Base-by-base conservation (phyloP, 208 protist species). In the Wallacemonas sp. region DNA sequence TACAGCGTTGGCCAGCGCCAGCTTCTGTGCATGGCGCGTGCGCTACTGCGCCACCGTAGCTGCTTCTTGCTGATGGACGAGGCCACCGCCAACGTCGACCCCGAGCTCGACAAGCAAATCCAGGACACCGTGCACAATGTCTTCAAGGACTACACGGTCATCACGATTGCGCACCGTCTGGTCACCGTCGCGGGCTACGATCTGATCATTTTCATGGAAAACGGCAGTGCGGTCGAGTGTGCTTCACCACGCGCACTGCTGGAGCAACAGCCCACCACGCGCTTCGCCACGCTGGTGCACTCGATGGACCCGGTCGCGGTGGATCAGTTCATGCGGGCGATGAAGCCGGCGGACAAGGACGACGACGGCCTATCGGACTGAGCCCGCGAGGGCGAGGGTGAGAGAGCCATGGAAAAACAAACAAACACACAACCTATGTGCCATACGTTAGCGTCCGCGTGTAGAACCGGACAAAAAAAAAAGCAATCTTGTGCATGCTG, bases 31-130 rank as follows among this genome's bases (percentile, higher is more conserved):
- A 67, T 93, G 42, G 84, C 87, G 63, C 84, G 84, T 20, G 84
- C 84, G 49, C 65, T 91, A 76, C 80, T 89, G 61, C 79, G 78
- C 65, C 64, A 72, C 32, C 65, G 71, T 31, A 88, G 77, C 64
- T 66, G 42, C 46, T 89, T 91, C 75, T 81, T 92, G 36, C 72
- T 95, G 66, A 90, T 95, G 84, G 89, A 92, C 70, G 89, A 95
- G 77, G 83, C 86, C 54, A 91, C 82, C 48, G 81, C 86, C 54
- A 89, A 91, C 76, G 81, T 95, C 54, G 86, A 95, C 74, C 74
- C 71, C 36, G 55, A 54, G 28, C 74, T 87, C 20, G 86, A 95
- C 69, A 65, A 67, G 61, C 63, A 81, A 67, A 82, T 92, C 29
- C 84, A 89, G 72, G 49, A 72, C 20, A 82, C 74, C 3, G 76